phyloP scores from a whole-genome alignment of 2,329 filamentous ascomycete species.

The Cryphonectria naterciae region DNA sequence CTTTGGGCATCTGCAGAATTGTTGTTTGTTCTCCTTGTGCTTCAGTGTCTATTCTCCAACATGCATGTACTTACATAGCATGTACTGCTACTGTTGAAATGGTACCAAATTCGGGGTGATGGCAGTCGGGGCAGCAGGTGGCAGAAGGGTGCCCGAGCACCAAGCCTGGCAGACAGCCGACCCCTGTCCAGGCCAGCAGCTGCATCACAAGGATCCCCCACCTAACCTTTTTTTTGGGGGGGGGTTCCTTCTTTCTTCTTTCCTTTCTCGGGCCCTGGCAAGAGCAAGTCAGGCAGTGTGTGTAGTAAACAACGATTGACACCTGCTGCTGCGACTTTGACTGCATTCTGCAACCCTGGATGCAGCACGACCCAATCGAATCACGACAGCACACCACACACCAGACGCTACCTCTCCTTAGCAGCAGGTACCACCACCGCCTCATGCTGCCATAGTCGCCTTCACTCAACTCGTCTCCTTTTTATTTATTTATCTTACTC shows the following conservation, averaged over 20 bases:
- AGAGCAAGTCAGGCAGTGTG: not conserved
- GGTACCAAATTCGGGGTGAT: not conserved
- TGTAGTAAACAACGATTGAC: constrained; percentile 3
- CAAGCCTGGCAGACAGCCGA: not conserved
- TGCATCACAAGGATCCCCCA: not conserved
- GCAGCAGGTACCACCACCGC: not conserved
- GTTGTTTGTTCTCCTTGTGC: not conserved
- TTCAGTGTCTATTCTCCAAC: constrained; percentile 1
- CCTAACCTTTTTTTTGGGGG: too few species aligned
- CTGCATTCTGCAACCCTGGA: constrained; percentile 10
- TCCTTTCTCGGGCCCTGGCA: not conserved
- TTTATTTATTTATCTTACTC: not conserved
- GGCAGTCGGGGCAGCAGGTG: not conserved
- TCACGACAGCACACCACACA: constrained; percentile 13
- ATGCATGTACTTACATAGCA: not conserved
- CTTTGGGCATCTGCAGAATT: not conserved
- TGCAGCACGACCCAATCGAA: constrained; percentile 1
- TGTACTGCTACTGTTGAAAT: not conserved
- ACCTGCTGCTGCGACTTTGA: not conserved
- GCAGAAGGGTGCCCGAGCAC: not conserved
- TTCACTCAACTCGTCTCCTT: not conserved
- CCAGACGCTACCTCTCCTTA: not conserved
- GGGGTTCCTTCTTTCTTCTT: too few species aligned
- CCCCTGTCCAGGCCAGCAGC: not conserved
- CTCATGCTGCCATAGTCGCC: not conserved